These are phyloP conservation scores for Globisporangium echinulatum DNA, from an alignment of 352 stramenopile genomes.

Conservation along the genomic window DNA sequence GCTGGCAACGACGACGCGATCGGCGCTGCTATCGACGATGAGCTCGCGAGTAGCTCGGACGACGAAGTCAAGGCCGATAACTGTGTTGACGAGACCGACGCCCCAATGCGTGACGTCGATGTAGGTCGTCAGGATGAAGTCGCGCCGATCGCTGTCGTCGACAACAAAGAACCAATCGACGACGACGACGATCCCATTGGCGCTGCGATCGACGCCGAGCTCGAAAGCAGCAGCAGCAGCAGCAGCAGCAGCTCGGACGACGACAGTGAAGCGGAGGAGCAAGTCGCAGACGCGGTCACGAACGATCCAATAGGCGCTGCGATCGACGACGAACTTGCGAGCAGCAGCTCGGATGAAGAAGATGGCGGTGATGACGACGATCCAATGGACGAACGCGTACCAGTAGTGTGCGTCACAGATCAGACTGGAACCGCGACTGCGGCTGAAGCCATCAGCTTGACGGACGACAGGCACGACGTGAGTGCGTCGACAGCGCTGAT, in stretches of 20 bases:
- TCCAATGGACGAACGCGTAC: no score
- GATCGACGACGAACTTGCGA: not conserved
- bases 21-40: conserved; percentile 20
- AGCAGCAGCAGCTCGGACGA: conserved; percentile 13
- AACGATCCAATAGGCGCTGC: not conserved
- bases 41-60: conserved; percentile 23
- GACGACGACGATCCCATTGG: conserved; percentile 18
- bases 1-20: conserved; percentile 4
- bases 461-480: no score
- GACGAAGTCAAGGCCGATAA: conserved; percentile 11
- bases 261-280: not conserved
- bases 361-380: not conserved
- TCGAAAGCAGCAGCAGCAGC: conserved; percentile 11
- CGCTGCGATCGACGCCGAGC: conserved; percentile 30
- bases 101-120: not conserved
- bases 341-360: not conserved
- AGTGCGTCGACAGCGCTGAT: no score
- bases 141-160: not conserved
- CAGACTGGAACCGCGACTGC: no score
- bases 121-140: not conserved
- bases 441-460: not conserved
- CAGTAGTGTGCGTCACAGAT: no score
- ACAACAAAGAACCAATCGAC: not conserved
- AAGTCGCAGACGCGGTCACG: not conserved
- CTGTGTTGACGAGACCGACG: not conserved